These are phyloP conservation scores for Pythium coloratum DNA, from an alignment of 352 stramenopile genomes.

Conservation along the genomic window DNA sequence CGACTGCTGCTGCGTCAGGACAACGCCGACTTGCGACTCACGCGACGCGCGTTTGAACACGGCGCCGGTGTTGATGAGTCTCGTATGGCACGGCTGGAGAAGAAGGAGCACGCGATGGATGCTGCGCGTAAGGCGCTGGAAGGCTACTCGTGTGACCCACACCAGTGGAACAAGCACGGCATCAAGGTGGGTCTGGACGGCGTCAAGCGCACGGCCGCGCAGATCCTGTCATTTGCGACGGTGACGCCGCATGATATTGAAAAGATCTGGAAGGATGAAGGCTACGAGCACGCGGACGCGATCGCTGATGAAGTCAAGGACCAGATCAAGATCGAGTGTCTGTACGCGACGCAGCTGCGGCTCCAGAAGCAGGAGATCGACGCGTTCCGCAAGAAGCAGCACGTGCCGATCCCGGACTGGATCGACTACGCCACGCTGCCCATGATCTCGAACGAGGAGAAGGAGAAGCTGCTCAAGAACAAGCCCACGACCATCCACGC, in stretches of 20 bases:
- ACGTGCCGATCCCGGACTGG: constrained; percentile 91
- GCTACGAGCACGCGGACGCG: constrained; percentile 55
- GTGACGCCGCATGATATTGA: constrained; percentile 62
- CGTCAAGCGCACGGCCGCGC: constrained; percentile 75
- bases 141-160: constrained; percentile 60
- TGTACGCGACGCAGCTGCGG: constrained; percentile 94
- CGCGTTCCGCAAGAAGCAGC: constrained; percentile 93
- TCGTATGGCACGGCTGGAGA: constrained; percentile 80
- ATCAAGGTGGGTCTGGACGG: constrained; percentile 75
- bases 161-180: constrained; percentile 85
- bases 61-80: constrained; percentile 66
- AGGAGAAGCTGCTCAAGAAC: constrained; percentile 89
- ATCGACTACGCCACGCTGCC: constrained; percentile 92
- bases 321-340: constrained; percentile 83
- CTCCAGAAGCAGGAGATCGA: constrained; percentile 96
- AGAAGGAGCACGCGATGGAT: constrained; percentile 80
- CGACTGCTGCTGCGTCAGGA: constrained; percentile 88
- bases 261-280: constrained; percentile 47
- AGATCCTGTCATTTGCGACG: constrained; percentile 70
- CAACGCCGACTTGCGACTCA: constrained; percentile 98
- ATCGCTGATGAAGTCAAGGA: constrained; percentile 42
- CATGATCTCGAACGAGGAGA: constrained; percentile 96
- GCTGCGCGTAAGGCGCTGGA: constrained; percentile 51
- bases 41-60: constrained; percentile 87
- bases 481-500: constrained; percentile 93